A percentile compares a stretch with the other conserved stretches of the same genome.
These are phyloP conservation scores for Endoconidiophora polonica DNA, from an alignment of 2,329 filamentous ascomycete species.

Conservation along the genomic window DNA sequence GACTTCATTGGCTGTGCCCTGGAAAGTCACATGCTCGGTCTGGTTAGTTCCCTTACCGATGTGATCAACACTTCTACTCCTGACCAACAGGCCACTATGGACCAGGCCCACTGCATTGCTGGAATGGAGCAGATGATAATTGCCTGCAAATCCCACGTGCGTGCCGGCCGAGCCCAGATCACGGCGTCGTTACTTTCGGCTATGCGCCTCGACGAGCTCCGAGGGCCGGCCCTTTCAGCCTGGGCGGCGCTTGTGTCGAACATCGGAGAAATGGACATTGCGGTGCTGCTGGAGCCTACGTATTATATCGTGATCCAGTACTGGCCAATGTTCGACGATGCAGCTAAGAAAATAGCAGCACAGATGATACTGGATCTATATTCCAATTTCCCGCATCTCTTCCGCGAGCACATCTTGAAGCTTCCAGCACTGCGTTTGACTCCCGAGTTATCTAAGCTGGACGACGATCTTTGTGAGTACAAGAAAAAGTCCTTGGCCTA, in stretches of 20 bases:
- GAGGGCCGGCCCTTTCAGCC: slow-evolving; percentile 61
- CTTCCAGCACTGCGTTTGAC: slow-evolving; percentile 66
- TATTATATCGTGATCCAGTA: slow-evolving; percentile 74
- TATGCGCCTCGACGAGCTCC: slow-evolving; percentile 56
- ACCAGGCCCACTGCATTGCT: slow-evolving; percentile 62
- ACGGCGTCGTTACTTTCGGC: slow-evolving; percentile 84
- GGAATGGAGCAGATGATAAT: slow-evolving; percentile 80
- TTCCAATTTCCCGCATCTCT: slow-evolving; percentile 38
- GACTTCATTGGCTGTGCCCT: slow-evolving; percentile 59
- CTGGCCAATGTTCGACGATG: slow-evolving; percentile 51
- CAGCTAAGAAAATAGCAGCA: slow-evolving; percentile 42
- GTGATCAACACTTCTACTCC: slow-evolving; percentile 51
- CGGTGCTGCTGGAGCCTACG: slow-evolving; percentile 68
- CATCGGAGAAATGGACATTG: slow-evolving; percentile 63
- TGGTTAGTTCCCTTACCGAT: slow-evolving; percentile 70
- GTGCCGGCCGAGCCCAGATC: slow-evolving; percentile 77
- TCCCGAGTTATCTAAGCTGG: slow-evolving; percentile 49
- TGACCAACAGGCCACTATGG: slow-evolving; percentile 35
- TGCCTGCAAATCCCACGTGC: slow-evolving; percentile 55
- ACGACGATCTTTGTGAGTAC: slow-evolving; percentile 34
- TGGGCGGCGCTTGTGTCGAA: slow-evolving; percentile 67
- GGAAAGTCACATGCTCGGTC: slow-evolving; percentile 66
- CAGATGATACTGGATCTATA: slow-evolving; percentile 49
- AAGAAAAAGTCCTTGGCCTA: slow-evolving; percentile 33
- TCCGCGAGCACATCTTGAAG: slow-evolving; percentile 53